Percentiles rank a stretch among this genome's conserved stretches.
Evolutionary conservation across 1,139 yeast species (phyloP).

Genomic region (Lodderomyces theae): DNA sequence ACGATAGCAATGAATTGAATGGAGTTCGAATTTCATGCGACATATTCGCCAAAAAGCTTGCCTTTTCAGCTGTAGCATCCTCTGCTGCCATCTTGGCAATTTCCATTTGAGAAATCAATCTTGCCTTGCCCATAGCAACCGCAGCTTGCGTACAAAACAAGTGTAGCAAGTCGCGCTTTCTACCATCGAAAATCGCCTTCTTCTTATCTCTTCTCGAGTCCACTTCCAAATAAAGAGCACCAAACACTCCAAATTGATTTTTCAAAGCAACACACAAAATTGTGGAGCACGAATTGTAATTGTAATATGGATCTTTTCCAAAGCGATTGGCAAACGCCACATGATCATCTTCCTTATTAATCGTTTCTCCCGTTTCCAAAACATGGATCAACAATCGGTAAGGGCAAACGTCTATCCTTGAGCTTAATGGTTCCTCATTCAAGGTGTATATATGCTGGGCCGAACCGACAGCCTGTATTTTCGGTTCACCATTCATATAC

Average conservation of each 20-base stretch:
- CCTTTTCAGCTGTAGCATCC: conserved; percentile 59
- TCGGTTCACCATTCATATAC: conserved; percentile 34
- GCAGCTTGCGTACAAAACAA: conserved; percentile 55
- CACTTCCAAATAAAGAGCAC: conserved; percentile 48
- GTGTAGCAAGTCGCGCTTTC: conserved; percentile 41
- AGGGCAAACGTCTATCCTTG: conserved; percentile 47
- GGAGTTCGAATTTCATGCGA: conserved; percentile 61
- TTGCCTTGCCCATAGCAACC: conserved; percentile 50
- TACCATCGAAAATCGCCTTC: conserved; percentile 12
- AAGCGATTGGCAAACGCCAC: conserved; percentile 35
- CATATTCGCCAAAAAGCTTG: conserved; percentile 59
- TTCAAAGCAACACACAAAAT: conserved; percentile 50
- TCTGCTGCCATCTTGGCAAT: conserved; percentile 56
- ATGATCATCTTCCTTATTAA: conserved; percentile 38
- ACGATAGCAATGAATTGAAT: conserved; percentile 53
- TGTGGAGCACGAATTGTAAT: conserved; percentile 31
- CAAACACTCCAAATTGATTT: conserved; percentile 41
- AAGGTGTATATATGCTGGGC: conserved; percentile 34
- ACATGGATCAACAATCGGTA: conserved; percentile 39
- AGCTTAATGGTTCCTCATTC: conserved; percentile 37
- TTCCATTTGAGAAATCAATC: conserved; percentile 49
- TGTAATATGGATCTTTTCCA: conserved; percentile 42
- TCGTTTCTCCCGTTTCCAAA: conserved; percentile 36
- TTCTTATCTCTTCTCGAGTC: conserved; percentile 5
- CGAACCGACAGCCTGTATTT: conserved; percentile 46